These are phyloP conservation scores for Nadsonia starkeyi-henricii DNA, from an alignment of 1,139 yeast genomes.

Conservation along the genomic window DNA sequence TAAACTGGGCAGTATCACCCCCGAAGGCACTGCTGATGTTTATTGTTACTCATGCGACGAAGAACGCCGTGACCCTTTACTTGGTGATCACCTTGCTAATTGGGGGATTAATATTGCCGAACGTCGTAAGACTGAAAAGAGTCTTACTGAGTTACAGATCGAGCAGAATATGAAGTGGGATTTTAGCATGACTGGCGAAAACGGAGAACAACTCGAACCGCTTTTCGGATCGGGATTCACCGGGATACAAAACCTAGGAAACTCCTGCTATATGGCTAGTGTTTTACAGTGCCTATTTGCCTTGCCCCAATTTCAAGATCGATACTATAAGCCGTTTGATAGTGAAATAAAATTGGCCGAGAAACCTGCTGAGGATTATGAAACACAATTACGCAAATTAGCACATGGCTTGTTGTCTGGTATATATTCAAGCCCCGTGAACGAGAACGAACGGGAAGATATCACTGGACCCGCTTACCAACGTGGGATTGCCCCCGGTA, in stretches of 20 bases:
- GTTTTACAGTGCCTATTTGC: conserved; percentile 60
- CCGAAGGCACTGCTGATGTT: conserved; percentile 48
- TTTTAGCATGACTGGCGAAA: conserved; percentile 60
- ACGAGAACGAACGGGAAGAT: conserved; percentile 18
- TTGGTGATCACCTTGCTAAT: conserved; percentile 35
- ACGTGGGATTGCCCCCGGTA: conserved; percentile 60
- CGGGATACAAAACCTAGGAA: conserved; percentile 82
- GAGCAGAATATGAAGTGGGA: conserved; percentile 94
- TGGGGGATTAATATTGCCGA: conserved; percentile 64
- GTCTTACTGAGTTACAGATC: conserved; percentile 72
- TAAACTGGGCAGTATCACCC: conserved; percentile 75
- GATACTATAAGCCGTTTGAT: conserved; percentile 14
- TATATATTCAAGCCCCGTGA: conserved; percentile 43
- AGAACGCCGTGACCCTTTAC: conserved; percentile 63
- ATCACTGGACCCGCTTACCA: conserved; percentile 34
- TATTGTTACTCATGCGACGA: conserved; percentile 85
- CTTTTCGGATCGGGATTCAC: conserved; percentile 58
- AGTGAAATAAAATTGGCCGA: conserved; percentile 19
- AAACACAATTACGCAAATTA: conserved; percentile 60
- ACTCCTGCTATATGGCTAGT: conserved; percentile 81
- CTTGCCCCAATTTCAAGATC: conserved; percentile 23
- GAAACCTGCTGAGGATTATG: conserved; percentile 46
- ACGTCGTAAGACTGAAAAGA: conserved; percentile 57
- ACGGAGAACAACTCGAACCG: conserved; percentile 48
- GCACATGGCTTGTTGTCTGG: conserved; percentile 73